Base-by-base conservation (phyloP, 495 filamentous ascomycete genomes). In the Lasiosphaeria ovina region DNA sequence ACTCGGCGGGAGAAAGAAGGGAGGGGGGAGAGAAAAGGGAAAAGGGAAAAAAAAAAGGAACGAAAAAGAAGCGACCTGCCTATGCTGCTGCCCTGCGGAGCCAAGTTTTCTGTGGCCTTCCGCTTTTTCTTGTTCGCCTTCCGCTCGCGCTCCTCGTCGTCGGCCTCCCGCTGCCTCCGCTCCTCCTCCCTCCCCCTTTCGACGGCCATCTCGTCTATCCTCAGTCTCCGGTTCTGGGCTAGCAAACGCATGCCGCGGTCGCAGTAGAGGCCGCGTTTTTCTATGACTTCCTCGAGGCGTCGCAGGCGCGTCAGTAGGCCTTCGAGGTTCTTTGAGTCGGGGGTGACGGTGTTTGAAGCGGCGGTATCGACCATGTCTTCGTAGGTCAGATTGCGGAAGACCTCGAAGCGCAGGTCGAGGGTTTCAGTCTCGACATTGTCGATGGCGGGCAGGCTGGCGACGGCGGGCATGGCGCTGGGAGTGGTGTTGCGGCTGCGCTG, bases 401-500 rank as follows among this genome's bases (percentile, higher is more conserved):
- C 62, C 45, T 81, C 73, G 52, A 79, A 75, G 55, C 71, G 69
- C 16, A 90, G 78, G 53, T 87, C 87, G 36, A 87, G 80, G 33
- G 85, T 81, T 62, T 87, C 82, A 60, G 86, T 87, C 53, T 88
- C 83, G 62, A 85, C 80, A 35, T 79, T 76, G 31, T 86, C 80
- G 55, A 82, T 72, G 31, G 83, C 79, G 11, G 78, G 77, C 55
- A 82, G 73, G 35, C 74, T 77, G 60, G 80, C 72, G 49, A 70
- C 77, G 54, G 76, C 69, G 32, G 81, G 74, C 45, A 79, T 77
- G 63, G 79, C 83, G 44, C 88, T 89, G 42, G 91, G 91, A 3
- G 91, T 96, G 10, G 90, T 92, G 73, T 94, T 93, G 66, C 91
- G 88, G 68, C 90, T 93, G 57, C 87, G 86, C 66, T 90, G 90